Base-by-base conservation (phyloP, 371 early-diverging fungal species). In the Lichtheimia ornata region DNA sequence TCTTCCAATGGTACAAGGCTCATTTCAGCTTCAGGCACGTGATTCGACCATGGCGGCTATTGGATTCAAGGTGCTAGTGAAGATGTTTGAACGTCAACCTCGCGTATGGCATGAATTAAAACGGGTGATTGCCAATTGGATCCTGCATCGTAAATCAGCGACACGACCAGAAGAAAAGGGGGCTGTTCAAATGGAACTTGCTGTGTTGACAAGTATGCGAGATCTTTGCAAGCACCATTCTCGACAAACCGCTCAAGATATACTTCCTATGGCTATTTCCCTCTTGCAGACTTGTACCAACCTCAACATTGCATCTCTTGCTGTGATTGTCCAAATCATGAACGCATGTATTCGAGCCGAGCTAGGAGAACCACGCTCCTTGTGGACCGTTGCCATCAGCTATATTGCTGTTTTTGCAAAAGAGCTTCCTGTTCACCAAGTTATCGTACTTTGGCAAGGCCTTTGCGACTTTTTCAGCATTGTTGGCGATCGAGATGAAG, bases 101-200 rank as follows among this genome's bases (percentile, higher is more conserved):
- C 79, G 86, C 11, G 74, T 81, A 1, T 86, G 86, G 86, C 84
- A 82, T 52, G 82, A 84, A 15, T 65, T 86, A 0, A 81, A 82
- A 20, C 72, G 72, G 44, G 74, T 83, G 0, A 67, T 86, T 44
- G 63, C 81, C 6, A 82, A 81, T 12, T 86, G 86, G 86, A 74
- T 82, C 9, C 56, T 81, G 24, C 79, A 71, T 27, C 78, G 86
- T 4, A 81, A 77, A 58, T 68, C 75, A 1, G 59, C 55, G 18
- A 59, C 40, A 28, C 64, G 55, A 13, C 17, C 53, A 61, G 56
- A 28, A 65, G 61, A 28, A 65, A 67, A 62, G 64, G 61, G 61
- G 62, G 51, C 35, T 50, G 73, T 81, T 9, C 76, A 79, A n/a
- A 71, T 82, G 71, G 86, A 86, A 57, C 60, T 86, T 40, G 77